Conservation (phyloP, 1,139 yeast genomes). For the Sugiyamaella paludigena region DNA sequence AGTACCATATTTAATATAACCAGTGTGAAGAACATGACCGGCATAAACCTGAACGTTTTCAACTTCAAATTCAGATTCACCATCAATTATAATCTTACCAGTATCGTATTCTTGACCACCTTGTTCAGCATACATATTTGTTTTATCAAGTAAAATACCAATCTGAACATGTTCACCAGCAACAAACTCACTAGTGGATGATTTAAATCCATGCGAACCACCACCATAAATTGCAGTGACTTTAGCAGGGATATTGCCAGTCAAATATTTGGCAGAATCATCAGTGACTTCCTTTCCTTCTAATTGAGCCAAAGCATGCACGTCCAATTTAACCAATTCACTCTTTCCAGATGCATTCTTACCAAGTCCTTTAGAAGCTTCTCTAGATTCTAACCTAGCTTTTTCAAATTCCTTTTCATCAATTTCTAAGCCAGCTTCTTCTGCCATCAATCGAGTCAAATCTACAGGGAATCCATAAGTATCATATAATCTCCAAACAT, state of each 20-base stretch:
- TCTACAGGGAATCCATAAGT: conserved; percentile 99
- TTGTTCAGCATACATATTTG: conserved; percentile 96
- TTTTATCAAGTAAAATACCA: conserved; percentile 81
- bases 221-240: conserved; percentile 75
- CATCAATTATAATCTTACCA: conserved; percentile 89
- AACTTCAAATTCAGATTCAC: conserved; percentile 80
- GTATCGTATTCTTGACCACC: conserved; percentile 99
- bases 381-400: conserved; percentile 84
- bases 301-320: conserved; percentile 69
- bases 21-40: conserved; percentile 95
- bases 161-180: conserved; percentile 48
- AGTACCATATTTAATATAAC: conserved; percentile 73
- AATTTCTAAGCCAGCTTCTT: conserved; percentile 91
- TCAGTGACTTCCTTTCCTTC: conserved; percentile 60
- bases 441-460: conserved; percentile 96
- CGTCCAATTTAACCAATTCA: conserved; percentile 73
- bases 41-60: conserved; percentile 89
- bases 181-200: conserved; percentile 43
- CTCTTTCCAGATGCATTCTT: conserved; percentile 60
- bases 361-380: conserved; percentile 83
- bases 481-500: conserved; percentile 97
- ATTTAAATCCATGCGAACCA: conserved; percentile 48
- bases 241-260: conserved; percentile 36
- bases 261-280: conserved; percentile 61
- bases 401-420: conserved; percentile 89